Base-by-base conservation (phyloP, 169 alveolate genomes). In the Cryptosporidium ubiquitum region DNA sequence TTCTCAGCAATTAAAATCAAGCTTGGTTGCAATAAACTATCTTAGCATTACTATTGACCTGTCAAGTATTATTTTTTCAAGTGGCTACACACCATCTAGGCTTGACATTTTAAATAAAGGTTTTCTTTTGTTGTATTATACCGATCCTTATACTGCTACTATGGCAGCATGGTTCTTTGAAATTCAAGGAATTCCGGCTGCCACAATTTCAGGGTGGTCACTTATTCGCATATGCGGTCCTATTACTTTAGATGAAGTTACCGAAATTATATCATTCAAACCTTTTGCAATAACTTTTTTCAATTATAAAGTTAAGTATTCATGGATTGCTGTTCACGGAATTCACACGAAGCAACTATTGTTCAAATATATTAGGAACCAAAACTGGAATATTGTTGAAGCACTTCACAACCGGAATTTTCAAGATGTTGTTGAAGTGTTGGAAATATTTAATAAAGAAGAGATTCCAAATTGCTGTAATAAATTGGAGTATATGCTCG, bases 161-260 rank as follows among this genome's bases (percentile, higher is more conserved):
- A 79, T 79, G 89, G 89, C 89, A 37, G 89, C 89, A 26, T 79
- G 89, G 89, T 79, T 79, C 51, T 79, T 79, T 20, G 89, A 79
- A 64, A 61, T 79, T 5, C 68, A 64, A 16, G 75, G 75, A 18
- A 61, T 79, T 14, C 79, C 89, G 5, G 66, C 68, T 47, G 89
- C 89, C 49, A 79, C 89, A 12, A 42, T 79, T 37, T 40, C 89
- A 9, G 79, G 89, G 20, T 79, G 89, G 89, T 79, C 89, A 29
- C 89, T 79, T 9, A 23, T 79, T 40, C 73, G 75, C 4, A 37
- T 79, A 14, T 61, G 75, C 12, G 89, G 89, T 51, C 75, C 73
- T 37, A 64, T 16, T 44, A 44, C 68, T 37, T n/a, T 52, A 23
- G 74, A 79, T 60, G 73, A 61, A 79, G 26, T 79, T 42, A 61